Evolutionary conservation across 306 rosid species (phyloP), one percentile per base, ranked within the genome.

Genomic region (Begonia peltatifolia): DNA sequence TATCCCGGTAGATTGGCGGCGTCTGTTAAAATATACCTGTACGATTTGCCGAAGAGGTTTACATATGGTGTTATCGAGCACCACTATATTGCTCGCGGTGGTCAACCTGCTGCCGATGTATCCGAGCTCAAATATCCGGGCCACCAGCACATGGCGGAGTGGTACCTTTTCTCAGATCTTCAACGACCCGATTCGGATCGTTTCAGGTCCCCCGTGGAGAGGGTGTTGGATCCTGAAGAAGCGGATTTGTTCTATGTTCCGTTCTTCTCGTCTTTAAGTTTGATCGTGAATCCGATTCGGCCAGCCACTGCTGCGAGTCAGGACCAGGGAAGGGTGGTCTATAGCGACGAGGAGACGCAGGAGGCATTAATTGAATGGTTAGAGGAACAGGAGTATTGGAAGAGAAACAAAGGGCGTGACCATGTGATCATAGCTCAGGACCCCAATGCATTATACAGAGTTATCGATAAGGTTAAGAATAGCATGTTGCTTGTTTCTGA

Each of bases 71-170:
- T 87, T 41, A 79, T 87, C 54, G 66, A 61, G 46, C 81, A 82
- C 35, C 96, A 87, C 50, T 63, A 73, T 5, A n/a, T 83, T 11
- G 90, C 94, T n/a, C 94, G 94, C 58, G 96, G 92, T 2, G 68
- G 67, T 50, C 76, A 58, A 6, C 63, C 66, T 23, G 17, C 12
- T 11, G 54, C 12, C 0, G 72, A 63, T 59, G 23, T 57, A 20
- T 3, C 75, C 2, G 46, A 53, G 20, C 76, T 83, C 50, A 76
- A 69, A 61, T 90, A 86, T 71, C 99, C 99, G 0, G 99, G 99
- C 10, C 99, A 90, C 62, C 95, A 86, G 72, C 94, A 86, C 70
- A 90, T 90, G 99, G 74, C 87, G 11, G 99, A 90, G 63, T 90
- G 99, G 99, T 82, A 80, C 61, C 68, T 90, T 11, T 90, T 68